A percentile compares a stretch with the other conserved stretches of the same genome.
Evolutionary conservation across 2,329 filamentous ascomycete species (phyloP).

Genomic region (Pseudogymnoascus sp.): DNA sequence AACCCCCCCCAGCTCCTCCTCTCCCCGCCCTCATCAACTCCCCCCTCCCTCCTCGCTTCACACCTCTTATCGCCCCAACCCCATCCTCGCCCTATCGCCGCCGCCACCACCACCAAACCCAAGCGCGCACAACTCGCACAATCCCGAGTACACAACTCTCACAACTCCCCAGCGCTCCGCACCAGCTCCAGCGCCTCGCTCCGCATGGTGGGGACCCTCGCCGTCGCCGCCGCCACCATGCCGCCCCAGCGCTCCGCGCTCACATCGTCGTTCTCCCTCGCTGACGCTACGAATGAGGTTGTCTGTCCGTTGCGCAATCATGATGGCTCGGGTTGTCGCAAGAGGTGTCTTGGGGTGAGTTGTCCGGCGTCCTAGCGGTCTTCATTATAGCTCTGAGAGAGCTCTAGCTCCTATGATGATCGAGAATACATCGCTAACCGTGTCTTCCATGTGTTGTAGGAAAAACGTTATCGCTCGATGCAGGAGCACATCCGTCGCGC

Average conservation of each 20-base stretch:
- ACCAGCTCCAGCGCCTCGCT: conserved; percentile 20
- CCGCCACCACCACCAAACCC: neutral
- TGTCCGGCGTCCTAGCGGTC: conserved; percentile 15
- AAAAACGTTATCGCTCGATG: conserved; percentile 96
- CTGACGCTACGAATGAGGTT: conserved; percentile 90
- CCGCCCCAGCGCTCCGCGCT: conserved; percentile 72
- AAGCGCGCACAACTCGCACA: neutral
- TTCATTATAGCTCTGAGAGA: neutral
- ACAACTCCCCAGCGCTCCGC: neutral
- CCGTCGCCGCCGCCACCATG: conserved; percentile 46
- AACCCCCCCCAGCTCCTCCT: neutral
- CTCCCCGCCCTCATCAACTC: neutral
- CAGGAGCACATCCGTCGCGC: conserved; percentile 98
- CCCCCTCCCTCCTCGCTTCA: neutral
- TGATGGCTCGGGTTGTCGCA: conserved; percentile 93
- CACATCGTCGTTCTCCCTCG: conserved; percentile 85
- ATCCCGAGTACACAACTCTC: neutral
- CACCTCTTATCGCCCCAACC: neutral
- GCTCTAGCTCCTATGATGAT: neutral
- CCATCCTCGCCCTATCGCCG: neutral
- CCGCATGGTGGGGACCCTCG: conserved; percentile 46
- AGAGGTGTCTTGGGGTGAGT: conserved; percentile 97
- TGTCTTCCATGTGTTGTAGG: conserved; percentile 44
- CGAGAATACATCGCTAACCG: conserved; percentile 15
- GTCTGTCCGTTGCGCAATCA: conserved; percentile 93